Conservation (phyloP, 2,329 filamentous ascomycete species). For the Fusarium virguliforme region DNA sequence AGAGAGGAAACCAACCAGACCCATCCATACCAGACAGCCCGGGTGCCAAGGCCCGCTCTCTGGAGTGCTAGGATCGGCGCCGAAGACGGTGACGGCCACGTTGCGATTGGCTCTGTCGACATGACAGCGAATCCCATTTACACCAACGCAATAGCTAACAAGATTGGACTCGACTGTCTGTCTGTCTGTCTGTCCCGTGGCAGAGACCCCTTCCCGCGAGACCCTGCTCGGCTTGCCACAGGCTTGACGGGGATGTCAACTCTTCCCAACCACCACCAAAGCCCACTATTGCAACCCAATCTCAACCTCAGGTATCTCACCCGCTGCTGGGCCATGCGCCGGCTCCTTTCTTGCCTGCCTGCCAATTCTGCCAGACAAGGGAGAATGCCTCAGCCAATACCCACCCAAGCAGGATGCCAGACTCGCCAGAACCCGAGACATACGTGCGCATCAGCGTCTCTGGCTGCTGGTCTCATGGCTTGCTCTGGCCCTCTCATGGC, state of each 20-base stretch:
- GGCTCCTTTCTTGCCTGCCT: background rate
- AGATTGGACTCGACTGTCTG: too few relatives aligned
- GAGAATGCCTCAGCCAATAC: constrained; percentile 17
- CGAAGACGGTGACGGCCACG: constrained; percentile 16
- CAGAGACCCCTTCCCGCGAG: constrained; percentile 20
- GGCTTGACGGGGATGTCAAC: constrained; percentile 30
- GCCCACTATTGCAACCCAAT: constrained; percentile 38
- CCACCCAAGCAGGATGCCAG: constrained; percentile 1
- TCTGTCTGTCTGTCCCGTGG: background rate
- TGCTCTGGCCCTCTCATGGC: constrained; percentile 9
- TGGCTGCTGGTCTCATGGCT: constrained; percentile 7
- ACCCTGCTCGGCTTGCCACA: constrained; percentile 19
- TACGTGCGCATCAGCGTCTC: constrained; percentile 12
- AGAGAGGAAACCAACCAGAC: constrained; percentile 5
- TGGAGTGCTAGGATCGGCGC: constrained; percentile 28
- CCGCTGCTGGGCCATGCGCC: constrained; percentile 1
- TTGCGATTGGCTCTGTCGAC: constrained; percentile 18
- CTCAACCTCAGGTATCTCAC: constrained; percentile 23
- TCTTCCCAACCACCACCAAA: constrained; percentile 30
- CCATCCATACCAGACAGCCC: constrained; percentile 26
- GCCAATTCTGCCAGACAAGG: constrained; percentile 8
- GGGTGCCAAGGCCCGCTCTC: constrained; percentile 7
- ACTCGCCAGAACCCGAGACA: constrained; percentile 24
- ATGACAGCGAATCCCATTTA: constrained; percentile 8
- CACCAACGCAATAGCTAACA: constrained; percentile 1